These are phyloP conservation scores for Chrysanthemum makinoi DNA, from an alignment of 129 eudicot genomes.

Conservation along the genomic window DNA sequence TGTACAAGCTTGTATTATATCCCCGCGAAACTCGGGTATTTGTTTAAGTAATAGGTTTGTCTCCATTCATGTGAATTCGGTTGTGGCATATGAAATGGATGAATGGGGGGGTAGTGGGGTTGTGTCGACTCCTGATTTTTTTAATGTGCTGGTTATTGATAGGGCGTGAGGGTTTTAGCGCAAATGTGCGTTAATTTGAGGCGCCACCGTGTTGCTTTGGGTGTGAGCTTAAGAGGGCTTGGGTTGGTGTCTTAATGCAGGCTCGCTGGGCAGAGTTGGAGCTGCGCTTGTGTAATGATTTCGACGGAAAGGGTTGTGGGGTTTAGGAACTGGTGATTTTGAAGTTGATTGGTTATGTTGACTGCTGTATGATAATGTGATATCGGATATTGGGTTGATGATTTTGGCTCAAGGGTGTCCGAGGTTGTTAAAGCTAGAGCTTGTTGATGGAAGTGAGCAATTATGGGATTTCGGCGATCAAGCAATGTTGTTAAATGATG, in stretches of 20 bases:
- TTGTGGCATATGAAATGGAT: background rate
- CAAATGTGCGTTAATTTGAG: conserved; percentile 68
- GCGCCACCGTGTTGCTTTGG: conserved; percentile 46
- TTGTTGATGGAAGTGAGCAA: conserved; percentile 96
- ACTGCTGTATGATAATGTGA: conserved; percentile 63
- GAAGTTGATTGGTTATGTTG: conserved; percentile 60
- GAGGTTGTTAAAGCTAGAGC: conserved; percentile 74
- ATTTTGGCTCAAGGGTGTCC: conserved; percentile 91
- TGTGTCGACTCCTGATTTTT: conserved; percentile 45
- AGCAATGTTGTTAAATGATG: conserved; percentile 90
- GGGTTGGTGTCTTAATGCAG: too few relatives aligned
- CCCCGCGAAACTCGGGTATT: conserved; percentile 61
- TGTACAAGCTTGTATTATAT: conserved; percentile 53
- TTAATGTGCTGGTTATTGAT: conserved; percentile 47
- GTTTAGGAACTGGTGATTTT: conserved; percentile 67
- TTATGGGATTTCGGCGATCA: conserved; percentile 89
- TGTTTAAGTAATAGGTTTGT: conserved; percentile 53
- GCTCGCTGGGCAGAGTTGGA: too few relatives aligned
- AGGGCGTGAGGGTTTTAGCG: conserved; percentile 59
- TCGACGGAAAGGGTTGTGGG: conserved; percentile 49
- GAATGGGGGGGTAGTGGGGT: conserved; percentile 25
- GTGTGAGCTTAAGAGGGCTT: conserved; percentile 62
- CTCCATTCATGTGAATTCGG: conserved; percentile 48
- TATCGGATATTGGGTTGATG: conserved; percentile 89
- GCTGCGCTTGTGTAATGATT: conserved; percentile 56